Base-by-base conservation (phyloP, 1,284 basidiomycete species). In the Pascua sp. region DNA sequence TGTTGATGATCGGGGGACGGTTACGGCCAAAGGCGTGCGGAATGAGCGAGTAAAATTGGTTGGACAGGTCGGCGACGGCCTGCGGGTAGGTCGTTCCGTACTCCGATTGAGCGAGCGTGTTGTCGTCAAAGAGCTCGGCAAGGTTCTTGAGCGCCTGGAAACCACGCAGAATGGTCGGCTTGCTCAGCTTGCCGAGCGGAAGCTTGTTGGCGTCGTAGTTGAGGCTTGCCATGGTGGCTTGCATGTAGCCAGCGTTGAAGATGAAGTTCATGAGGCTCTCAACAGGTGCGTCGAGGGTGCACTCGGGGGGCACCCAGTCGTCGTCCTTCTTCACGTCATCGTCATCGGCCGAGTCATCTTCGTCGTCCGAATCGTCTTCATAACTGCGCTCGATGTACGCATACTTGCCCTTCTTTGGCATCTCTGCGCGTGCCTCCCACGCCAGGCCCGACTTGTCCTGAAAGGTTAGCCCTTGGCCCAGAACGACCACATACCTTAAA, bases 191-290 rank as follows among this genome's bases (percentile, higher is more conserved):
- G 11, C 83, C 85, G 11, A 86, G 80, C 13, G 85, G 85, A 18
- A 86, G 78, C 67, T 87, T 87, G 63, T 83, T 83, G 4, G 84
- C 84, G 66, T 87, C 85, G 64, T 87, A 87, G 65, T 86, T 85
- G 83, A 87, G 84, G 4, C 82, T 81, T n/a, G 82, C 82, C 64
- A 87, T 69, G 18, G 81, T 79, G 0, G 82, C 83, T 49, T 84
- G 79, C 47, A 86, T 82, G 60, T 51, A 67, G 16, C 47, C 24
- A 32, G 41, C 48, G 55, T 66, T 69, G 78, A 86, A 86, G 44
- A 86, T 85, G 42, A 86, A 78, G 17, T 72, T 79, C 70, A 83
- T 82, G 37, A 86, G 74, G 37, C 73, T 71, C 80, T 84, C 60
- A 15, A 60, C 39, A 12, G 49, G 49, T 18, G 39, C 37, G n/a